These are phyloP conservation scores for Rostrohypoxylon terebratum DNA, from an alignment of 495 filamentous ascomycete species.

Conservation along the genomic window DNA sequence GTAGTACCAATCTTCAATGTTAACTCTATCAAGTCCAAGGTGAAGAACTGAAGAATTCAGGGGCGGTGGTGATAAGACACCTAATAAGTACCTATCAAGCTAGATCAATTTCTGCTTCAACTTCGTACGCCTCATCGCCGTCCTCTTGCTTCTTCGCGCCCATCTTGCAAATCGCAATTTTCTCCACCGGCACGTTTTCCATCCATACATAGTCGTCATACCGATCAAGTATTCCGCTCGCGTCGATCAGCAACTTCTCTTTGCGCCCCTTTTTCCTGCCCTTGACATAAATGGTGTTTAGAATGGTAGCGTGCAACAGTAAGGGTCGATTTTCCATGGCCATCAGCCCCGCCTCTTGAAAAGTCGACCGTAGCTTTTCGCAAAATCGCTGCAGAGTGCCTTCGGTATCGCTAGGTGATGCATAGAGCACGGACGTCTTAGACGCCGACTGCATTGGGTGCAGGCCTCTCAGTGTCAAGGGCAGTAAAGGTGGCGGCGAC, in stretches of 20 bases:
- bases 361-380: constrained; percentile 67
- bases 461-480: constrained; percentile 61
- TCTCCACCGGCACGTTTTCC: constrained; percentile 68
- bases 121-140: constrained; percentile 62
- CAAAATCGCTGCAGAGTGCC: constrained; percentile 72
- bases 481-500: constrained; percentile 35
- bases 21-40: background rate
- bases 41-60: background rate
- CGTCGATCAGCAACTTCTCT: constrained; percentile 64
- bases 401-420: constrained; percentile 64
- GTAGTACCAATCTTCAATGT: background rate
- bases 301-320: constrained; percentile 83
- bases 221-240: constrained; percentile 60
- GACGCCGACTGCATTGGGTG: constrained; percentile 59
- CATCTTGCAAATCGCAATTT: constrained; percentile 80
- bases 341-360: constrained; percentile 73
- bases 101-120: constrained; percentile 62
- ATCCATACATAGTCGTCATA: constrained; percentile 72
- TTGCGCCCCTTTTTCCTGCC: constrained; percentile 43
- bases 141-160: constrained; percentile 72
- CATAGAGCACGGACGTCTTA: constrained; percentile 59
- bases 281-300: constrained; percentile 87
- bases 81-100: constrained; percentile 5
- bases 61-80: background rate
- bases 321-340: constrained; percentile 71